phyloP scores from a whole-genome alignment of 352 stramenopile species.

The Pythium guiyangense region DNA sequence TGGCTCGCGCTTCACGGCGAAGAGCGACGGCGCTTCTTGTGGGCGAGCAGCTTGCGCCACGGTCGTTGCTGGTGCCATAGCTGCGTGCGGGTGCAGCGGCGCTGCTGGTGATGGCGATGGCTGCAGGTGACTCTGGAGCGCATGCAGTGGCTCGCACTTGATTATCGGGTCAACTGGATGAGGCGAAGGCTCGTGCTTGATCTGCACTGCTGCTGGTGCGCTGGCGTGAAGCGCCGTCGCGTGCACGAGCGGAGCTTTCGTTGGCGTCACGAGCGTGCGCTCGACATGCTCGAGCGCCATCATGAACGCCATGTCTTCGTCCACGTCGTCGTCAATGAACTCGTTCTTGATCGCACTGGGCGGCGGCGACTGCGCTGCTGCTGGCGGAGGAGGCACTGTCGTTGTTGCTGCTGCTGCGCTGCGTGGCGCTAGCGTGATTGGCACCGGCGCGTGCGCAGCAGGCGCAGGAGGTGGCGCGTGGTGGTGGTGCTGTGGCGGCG shows the following conservation, averaged over 20 bases:
- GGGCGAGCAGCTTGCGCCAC: too few relatives aligned
- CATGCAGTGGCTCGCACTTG: background rate
- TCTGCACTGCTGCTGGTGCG: background rate
- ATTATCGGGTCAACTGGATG: background rate
- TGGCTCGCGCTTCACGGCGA: background rate
- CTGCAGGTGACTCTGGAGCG: background rate
- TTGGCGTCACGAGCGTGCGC: conserved; percentile 27
- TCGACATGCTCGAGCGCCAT: conserved; percentile 66
- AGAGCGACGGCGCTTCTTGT: too few relatives aligned
- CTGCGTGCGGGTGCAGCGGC: background rate
- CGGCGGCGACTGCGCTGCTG: background rate
- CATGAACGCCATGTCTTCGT: conserved; percentile 65
- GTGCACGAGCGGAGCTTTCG: conserved; percentile 13
- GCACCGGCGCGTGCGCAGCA: too few relatives aligned
- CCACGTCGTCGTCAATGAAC: conserved; percentile 57
- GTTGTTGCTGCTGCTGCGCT: background rate
- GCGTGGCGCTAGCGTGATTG: too few relatives aligned
- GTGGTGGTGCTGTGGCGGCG: too few relatives aligned
- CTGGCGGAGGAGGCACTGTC: background rate
- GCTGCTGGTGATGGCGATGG: too few relatives aligned
- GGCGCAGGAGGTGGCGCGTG: too few relatives aligned
- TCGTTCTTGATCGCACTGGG: conserved; percentile 20
- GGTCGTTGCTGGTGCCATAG: too few relatives aligned
- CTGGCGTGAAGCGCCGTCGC: background rate
- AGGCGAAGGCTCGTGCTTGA: background rate